These are phyloP conservation scores for Zanthoxylum bungeanum DNA, from an alignment of 345 rosid species.

Conservation along the genomic window DNA sequence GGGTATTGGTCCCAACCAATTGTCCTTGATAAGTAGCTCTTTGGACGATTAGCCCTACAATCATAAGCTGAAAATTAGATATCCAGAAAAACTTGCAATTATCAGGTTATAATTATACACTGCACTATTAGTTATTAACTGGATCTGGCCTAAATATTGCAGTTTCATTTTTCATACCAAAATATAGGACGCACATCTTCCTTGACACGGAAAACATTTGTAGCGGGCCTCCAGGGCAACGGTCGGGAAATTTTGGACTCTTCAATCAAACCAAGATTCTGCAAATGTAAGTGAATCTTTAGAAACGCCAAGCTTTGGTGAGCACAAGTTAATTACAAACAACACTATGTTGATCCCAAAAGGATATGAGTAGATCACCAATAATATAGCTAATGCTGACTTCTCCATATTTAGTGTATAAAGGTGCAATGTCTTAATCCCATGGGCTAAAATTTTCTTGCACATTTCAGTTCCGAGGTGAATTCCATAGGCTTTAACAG, in stretches of 20 bases:
- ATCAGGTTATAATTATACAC: not conserved
- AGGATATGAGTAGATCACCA: slow-evolving; percentile 42
- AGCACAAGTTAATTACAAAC: not conserved
- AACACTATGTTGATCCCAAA: not conserved
- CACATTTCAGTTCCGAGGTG: slow-evolving; percentile 98
- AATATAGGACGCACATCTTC: slow-evolving; percentile 98
- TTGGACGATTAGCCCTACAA: slow-evolving; percentile 97
- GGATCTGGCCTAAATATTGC: not conserved
- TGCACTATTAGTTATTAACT: not conserved
- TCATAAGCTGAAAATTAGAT: slow-evolving; percentile 17
- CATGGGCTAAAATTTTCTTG: slow-evolving; percentile 87
- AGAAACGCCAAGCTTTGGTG: slow-evolving; percentile 9
- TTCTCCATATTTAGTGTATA: slow-evolving; percentile 95
- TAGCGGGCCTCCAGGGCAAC: slow-evolving; percentile 93
- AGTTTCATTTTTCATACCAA: slow-evolving; percentile 48
- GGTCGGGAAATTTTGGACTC: slow-evolving; percentile 76
- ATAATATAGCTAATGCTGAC: slow-evolving; percentile 80
- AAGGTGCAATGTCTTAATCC: slow-evolving; percentile 81
- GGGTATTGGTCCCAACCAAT: slow-evolving; percentile 92
- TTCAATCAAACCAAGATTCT: slow-evolving; percentile 95
- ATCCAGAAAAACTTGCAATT: not conserved
- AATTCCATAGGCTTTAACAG: slow-evolving; percentile 85
- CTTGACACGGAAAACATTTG: slow-evolving; percentile 81
- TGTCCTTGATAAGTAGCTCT: slow-evolving; percentile 93
- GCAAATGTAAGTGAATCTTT: slow-evolving; percentile 29